Evolutionary conservation across 441 rosid genomes (phyloP).

Genomic region (Adansonia madagascariensis): DNA sequence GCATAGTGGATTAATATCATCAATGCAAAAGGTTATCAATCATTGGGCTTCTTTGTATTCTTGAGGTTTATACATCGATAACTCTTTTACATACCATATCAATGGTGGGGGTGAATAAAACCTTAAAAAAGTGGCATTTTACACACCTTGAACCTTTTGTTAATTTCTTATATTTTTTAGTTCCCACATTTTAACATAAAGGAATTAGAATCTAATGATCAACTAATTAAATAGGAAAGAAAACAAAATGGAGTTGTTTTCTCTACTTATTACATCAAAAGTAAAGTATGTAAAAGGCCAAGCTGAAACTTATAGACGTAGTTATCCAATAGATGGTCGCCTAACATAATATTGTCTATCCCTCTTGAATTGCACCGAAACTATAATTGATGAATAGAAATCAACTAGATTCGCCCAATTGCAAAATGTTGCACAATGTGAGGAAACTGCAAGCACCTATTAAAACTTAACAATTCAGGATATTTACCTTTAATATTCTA

Average conservation of each 20-base stretch:
- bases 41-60: too few species aligned
- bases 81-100: too few species aligned
- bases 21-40: too few species aligned
- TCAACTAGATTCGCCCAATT: conserved; percentile 90
- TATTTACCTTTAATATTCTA: too few species aligned
- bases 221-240: not conserved
- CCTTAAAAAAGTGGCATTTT: too few species aligned
- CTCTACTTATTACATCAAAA: not conserved
- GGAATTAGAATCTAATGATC: not conserved
- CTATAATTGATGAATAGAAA: conserved; percentile 84
- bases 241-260: not conserved
- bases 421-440: conserved; percentile 88
- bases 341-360: conserved; percentile 91
- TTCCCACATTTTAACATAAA: too few species aligned
- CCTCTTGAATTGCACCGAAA: conserved; percentile 75
- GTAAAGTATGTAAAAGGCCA: conserved; percentile 1
- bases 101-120: too few species aligned
- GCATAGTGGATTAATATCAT: too few species aligned
- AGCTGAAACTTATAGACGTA: conserved; percentile 61
- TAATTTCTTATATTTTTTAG: too few species aligned
- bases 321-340: conserved; percentile 95
- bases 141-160: too few species aligned
- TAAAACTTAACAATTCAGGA: conserved; percentile 21
- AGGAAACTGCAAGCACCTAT: conserved; percentile 68
- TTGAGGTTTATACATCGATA: too few species aligned